Evolutionary conservation across 257 asterid genomes (phyloP), one percentile per base, ranked within the genome.

Genomic region (Schizonepeta tenuifolia): DNA sequence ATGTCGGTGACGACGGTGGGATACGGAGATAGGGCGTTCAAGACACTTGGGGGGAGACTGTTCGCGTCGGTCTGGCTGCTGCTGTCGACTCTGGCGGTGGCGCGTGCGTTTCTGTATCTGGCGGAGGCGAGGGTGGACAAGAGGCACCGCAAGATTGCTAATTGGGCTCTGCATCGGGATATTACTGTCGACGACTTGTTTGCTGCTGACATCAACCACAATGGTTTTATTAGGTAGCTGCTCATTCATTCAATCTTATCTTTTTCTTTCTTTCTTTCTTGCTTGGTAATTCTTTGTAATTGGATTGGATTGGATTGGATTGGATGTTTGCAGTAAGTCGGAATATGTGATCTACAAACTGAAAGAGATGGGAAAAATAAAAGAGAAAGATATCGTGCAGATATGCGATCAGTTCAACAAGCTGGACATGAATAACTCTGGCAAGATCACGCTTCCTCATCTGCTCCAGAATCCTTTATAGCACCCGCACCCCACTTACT

Each of bases 1-100:
- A 83, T 82, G 87, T 86, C 90, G 0, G 90, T 86, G 43, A 86
- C 90, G 8, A 86, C 90, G 17, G 90, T 86, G 18, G 90, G 88
- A 2, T 86, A 86, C 41, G 87, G 91, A 1, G 91, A 86, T 67
- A 80, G 77, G 76, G 91, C 91, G 44, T 86, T 86, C 20, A 75
- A 68, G 76, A 79, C 84, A 1, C 21, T 79, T 7, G 40, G 24
- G 2, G 90, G 90, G 75, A 75, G 90, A 14, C 20, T 81, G 68
- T 86, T 86, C 53, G 90, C 90, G 2, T 66, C 88, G 12, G 33
- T 81, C 0, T 86, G 89, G 87, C 85, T 84, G 15, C 59, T 86
- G 75, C 59, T 86, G 8, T 86, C 89, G 0, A 82, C 86, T 1
- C 81, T 86, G 24, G 87, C 85, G 0, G 91, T 82, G 73, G 91